phyloP scores from a whole-genome alignment of 1,284 basidiomycete species.

The Ceratobasidium sp. region DNA sequence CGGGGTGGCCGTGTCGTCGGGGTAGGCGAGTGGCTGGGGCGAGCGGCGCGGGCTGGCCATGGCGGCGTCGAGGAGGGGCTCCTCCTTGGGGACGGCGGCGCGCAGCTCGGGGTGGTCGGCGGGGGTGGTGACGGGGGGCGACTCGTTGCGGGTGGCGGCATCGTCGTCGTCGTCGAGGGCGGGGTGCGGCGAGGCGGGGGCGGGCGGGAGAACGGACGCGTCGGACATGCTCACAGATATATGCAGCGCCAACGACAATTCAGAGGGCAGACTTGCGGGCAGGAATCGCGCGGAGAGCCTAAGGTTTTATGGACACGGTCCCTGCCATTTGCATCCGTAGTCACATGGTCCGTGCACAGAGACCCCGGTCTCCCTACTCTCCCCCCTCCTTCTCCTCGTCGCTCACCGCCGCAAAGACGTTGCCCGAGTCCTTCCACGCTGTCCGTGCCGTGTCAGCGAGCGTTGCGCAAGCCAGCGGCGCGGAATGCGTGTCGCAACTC shows the following conservation, averaged over 20 bases:
- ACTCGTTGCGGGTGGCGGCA: conserved; percentile 59
- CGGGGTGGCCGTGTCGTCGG: conserved; percentile 60
- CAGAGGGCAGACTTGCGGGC: conserved; percentile 39
- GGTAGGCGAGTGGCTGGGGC: conserved; percentile 59
- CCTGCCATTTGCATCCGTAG: conserved; percentile 45
- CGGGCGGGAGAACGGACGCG: conserved; percentile 28
- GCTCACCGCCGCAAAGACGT: conserved; percentile 72
- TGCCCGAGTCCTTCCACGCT: conserved; percentile 84
- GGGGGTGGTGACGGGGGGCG: conserved; percentile 55
- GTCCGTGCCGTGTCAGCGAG: conserved; percentile 52
- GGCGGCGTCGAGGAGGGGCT: conserved; percentile 60
- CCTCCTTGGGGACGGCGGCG: conserved; percentile 62
- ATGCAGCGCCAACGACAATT: conserved; percentile 38
- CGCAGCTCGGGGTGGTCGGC: conserved; percentile 61
- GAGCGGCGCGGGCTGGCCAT: conserved; percentile 55
- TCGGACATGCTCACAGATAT: conserved; percentile 39
- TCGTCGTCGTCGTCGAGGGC: conserved; percentile 55
- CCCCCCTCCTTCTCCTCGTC: conserved; percentile 70
- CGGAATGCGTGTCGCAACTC: conserved; percentile 20
- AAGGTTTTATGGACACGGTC: conserved; percentile 39
- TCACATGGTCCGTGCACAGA: conserved; percentile 43
- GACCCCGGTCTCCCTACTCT: conserved; percentile 50
- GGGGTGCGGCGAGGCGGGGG: conserved; percentile 58
- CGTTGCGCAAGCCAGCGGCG: conserved; percentile 61
- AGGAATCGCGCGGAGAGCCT: conserved; percentile 41